Base-by-base conservation (phyloP, 2,329 filamentous ascomycete species). In the Claviceps pazoutovae region DNA sequence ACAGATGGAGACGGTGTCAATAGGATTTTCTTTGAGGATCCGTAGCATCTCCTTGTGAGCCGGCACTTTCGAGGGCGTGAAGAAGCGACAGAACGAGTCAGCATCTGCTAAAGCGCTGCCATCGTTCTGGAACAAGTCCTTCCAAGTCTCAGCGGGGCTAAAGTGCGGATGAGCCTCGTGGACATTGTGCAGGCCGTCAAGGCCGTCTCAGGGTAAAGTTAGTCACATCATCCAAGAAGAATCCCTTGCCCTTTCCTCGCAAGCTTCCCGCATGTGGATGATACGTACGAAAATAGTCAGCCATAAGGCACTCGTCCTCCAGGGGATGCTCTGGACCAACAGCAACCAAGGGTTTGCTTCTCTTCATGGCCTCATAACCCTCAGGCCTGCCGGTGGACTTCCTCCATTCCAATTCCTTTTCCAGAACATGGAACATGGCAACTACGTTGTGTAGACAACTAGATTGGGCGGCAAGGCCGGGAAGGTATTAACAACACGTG, bases 11-110 rank as follows among this genome's bases (percentile, higher is more conserved):
- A 98, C 82, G 1, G 86, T 93, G 62, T 89, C 82, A 5, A 77
- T 76, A 7, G 90, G 88, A 62, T 93, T 89, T 60, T 93, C 86
- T 52, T 76, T 77, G 19, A 98, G 77, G 47, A 95, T 74, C 26
- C 86, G 82, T n/a, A 98, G 78, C 49, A 98, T 97, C 68, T 95
- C 89, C 65, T 86, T 78, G 67, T 95, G 84, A 0, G 90, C 82
- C 1, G 81, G 80, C 5, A 72, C 69, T 59, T 82, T 81, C 17
- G 88, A 95, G 0, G 90, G 82, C 2, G 74, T 84, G 68, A 96
- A 98, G 74, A 78, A 68, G 53, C 74, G 62, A 53, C 79, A 71
- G 54, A 77, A 74, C 19, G 72, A 68, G 36, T 69, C 66, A 47
- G 68, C 56, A 59, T 72, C 69, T 1, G 63, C 56, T 58, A 69